Evolutionary conservation across 2,329 filamentous ascomycete species (phyloP).

Genomic region (Exophiala phaeomuriformis): DNA sequence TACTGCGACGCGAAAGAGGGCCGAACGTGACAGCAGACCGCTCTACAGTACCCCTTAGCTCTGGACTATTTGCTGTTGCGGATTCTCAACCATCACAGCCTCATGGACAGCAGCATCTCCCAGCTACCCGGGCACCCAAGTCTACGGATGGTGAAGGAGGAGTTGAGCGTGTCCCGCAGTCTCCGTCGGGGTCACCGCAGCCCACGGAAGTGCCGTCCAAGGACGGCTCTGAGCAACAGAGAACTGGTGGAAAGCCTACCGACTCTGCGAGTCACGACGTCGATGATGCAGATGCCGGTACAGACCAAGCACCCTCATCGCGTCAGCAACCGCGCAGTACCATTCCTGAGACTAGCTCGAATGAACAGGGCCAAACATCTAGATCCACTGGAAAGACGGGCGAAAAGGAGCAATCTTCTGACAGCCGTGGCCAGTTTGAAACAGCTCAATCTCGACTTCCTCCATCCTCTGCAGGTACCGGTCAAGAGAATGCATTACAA

Average conservation of each 20-base stretch:
- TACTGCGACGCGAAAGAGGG: conserved; percentile 6
- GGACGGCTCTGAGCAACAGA: neutral
- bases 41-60: conserved; percentile 2
- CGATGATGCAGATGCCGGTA: neutral
- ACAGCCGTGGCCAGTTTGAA: conserved; percentile 16
- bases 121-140: conserved; percentile 2
- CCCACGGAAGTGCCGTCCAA: neutral
- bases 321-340: conserved; percentile 10
- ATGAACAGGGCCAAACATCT: conserved; percentile 4
- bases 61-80: conserved; percentile 18
- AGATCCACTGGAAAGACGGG: neutral
- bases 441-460: conserved; percentile 18
- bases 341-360: conserved; percentile 22
- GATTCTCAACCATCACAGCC: conserved; percentile 23
- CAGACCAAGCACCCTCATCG: neutral
- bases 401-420: neutral
- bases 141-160: conserved; percentile 5
- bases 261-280: neutral
- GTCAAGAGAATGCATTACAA: neutral
- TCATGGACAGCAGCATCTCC: neutral
- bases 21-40: neutral
- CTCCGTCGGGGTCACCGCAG: conserved; percentile 7
- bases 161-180: conserved; percentile 24
- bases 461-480: neutral
- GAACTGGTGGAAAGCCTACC: neutral